A percentile compares a stretch with the other conserved stretches of the same genome.
phyloP scores from a whole-genome alignment of 2,329 filamentous ascomycete species.

The Hypoxylon sp. region DNA sequence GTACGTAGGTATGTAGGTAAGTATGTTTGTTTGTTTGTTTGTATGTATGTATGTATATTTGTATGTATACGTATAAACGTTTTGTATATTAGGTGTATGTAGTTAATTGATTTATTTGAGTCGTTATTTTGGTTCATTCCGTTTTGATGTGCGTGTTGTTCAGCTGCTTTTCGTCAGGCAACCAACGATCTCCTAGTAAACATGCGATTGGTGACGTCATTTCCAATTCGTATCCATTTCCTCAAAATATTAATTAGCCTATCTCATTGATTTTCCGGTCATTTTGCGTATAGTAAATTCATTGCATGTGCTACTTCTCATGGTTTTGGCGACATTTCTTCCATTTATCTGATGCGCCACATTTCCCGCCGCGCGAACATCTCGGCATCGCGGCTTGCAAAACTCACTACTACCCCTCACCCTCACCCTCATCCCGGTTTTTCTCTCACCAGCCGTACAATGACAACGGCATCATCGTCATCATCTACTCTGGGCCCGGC shows the following conservation, averaged over 20 bases:
- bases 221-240: neutral
- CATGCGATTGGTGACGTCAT: constrained; percentile 33
- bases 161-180: neutral
- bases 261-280: neutral
- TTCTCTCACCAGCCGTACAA: constrained; percentile 8
- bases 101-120: constrained; percentile 18
- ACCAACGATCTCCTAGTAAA: too few species aligned
- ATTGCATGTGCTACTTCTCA: neutral
- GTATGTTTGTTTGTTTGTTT: constrained; percentile 24
- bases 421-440: constrained; percentile 29
- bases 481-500: constrained; percentile 56
- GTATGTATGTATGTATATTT: constrained; percentile 35
- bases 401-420: constrained; percentile 40
- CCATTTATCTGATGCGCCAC: constrained; percentile 33
- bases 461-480: constrained; percentile 43
- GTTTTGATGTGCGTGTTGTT: constrained; percentile 15
- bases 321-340: constrained; percentile 1
- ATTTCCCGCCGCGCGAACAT: constrained; percentile 25
- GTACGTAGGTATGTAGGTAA: constrained; percentile 31
- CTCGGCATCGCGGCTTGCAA: constrained; percentile 40
- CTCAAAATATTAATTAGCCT: neutral
- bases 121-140: constrained; percentile 26
- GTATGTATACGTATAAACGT: constrained; percentile 42
- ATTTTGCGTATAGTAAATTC: neutral
- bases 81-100: constrained; percentile 30